Evolutionary conservation across 2,329 filamentous ascomycete species (phyloP), one percentile per base, ranked within the genome.

Genomic region (Botryotinia globosa): DNA sequence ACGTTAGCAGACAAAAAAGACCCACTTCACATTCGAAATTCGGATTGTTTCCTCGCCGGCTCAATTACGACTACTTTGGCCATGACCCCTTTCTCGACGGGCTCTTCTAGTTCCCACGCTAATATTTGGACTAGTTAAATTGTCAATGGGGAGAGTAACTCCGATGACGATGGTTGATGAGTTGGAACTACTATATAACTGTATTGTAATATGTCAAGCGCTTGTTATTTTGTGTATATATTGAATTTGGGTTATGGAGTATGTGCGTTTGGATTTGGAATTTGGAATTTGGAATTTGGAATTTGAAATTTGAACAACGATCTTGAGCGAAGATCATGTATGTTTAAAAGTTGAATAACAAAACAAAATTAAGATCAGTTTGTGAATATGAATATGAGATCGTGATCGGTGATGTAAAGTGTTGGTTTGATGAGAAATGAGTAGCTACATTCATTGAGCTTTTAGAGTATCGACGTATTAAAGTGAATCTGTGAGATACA

Each of bases 1-100:
- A 54, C 8, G 2, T 48, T 48, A 0, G 1, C 10, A 8, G 22
- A 4, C 1, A 1, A 0, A 22, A 4, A 48, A 1, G 3, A 0
- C 20, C 45, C 3, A 4, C 4, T 48, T 48, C 45, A 25, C 44
- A 48, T 10, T 22, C 45, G 45, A 22, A 0, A 1, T 48, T 48
- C 20, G 3, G 0, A 48, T 48, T 48, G 2, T 4, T 51, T 6
- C 12, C 12, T n/a, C 51, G 51, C n/a, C n/a, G n/a, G 14, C 18
- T 6, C 51, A 16, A 7, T 54, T 54, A 54, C 51, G 6, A 54
- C n/a, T 3, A 54, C 51, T 54, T 54, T 54, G 51, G n/a, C n/a
- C 51, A n/a, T 54, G 51, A 29, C 4, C n/a, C 51, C 25, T 6
- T 16, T 14, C 4, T 51, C 48, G 48, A 3, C 48, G n/a, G n/a